Base-by-base conservation (phyloP, 768 basidiomycete species). In the Auricularia sp. region DNA sequence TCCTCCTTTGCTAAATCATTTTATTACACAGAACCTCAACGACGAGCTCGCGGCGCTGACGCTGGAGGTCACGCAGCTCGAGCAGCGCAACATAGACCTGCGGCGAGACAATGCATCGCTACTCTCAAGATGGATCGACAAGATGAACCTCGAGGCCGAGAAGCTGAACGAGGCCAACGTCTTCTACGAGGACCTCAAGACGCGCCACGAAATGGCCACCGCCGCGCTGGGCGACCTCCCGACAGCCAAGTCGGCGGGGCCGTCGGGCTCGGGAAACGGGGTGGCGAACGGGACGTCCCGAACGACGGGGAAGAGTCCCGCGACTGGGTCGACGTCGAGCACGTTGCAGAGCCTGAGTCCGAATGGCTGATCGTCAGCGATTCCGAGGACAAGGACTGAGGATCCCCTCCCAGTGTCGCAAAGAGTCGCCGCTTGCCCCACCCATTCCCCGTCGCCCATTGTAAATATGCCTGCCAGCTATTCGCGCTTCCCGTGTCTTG, bases 91-190 rank as follows among this genome's bases (percentile, higher is more conserved):
- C 73, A 81, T 85, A 71, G 87, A 80, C n/a, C 82, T 99, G 39
- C 85, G 85, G 62, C 89, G 88, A 70, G 96, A 99, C 75, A 99
- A 99, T 70, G 94, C 94, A 33, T 89, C 92, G 71, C 84, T 99
- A 34, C 81, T 98, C 1, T 94, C 97, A 73, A 88, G 96, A 18
- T 99, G 97, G 96, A 81, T 98, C 8, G 97, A 98, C 71, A 88
- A 89, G 68, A 97, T 97, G 77, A 93, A 97, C 73, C 78, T 81
- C 13, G 94, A 95, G 71, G 96, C 90, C 8, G 93, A 94, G 75
- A 87, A 87, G 76, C 91, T 99, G 90, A 98, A 98, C 76, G 90
- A 91, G 70, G 92, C 89, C 14, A 92, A 93, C 73, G 82, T 89
- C 65, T 91, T 92, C 74, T 94, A 94, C 71, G 91, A 94, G 73